These are phyloP conservation scores for Argentina anserina DNA, from an alignment of 306 rosid genomes.

Conservation along the genomic window DNA sequence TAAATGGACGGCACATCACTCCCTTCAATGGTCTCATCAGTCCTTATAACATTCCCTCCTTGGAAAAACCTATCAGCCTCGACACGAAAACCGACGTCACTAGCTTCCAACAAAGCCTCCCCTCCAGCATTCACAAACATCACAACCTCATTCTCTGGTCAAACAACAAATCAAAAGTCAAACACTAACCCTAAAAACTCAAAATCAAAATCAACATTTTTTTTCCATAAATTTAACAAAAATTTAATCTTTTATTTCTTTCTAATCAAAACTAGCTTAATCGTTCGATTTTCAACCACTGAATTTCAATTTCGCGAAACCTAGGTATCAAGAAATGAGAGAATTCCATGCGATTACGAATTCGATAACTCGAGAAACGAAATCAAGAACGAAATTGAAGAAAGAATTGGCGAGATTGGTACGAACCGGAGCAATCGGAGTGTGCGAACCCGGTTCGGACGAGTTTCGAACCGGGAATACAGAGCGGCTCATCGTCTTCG, in stretches of 20 bases:
- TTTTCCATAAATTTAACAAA: neutral
- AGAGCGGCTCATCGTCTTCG: conserved; percentile 5
- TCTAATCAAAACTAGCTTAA: neutral
- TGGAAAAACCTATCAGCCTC: conserved; percentile 17
- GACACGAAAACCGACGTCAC: conserved; percentile 2
- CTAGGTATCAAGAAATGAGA: neutral
- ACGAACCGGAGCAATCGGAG: conserved; percentile 15
- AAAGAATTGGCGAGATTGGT: neutral
- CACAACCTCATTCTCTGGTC: conserved; percentile 7
- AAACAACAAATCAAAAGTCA: neutral
- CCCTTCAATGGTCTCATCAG: conserved; percentile 18
- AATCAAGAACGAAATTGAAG: neutral
- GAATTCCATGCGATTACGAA: neutral
- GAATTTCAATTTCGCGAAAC: neutral
- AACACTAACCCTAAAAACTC: neutral
- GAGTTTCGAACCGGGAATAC: conserved; percentile 29
- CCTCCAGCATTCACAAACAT: conserved; percentile 31
- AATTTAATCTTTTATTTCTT: neutral
- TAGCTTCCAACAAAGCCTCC: conserved; percentile 5
- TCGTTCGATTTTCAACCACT: neutral
- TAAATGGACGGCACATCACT: conserved; percentile 21
- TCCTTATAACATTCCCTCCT: conserved; percentile 26
- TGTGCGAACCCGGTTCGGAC: conserved; percentile 14
- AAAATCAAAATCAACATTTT: neutral
- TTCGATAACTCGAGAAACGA: neutral